These are phyloP conservation scores for Gliomastix tumulicola DNA, from an alignment of 2,329 filamentous ascomycete species.

Conservation along the genomic window DNA sequence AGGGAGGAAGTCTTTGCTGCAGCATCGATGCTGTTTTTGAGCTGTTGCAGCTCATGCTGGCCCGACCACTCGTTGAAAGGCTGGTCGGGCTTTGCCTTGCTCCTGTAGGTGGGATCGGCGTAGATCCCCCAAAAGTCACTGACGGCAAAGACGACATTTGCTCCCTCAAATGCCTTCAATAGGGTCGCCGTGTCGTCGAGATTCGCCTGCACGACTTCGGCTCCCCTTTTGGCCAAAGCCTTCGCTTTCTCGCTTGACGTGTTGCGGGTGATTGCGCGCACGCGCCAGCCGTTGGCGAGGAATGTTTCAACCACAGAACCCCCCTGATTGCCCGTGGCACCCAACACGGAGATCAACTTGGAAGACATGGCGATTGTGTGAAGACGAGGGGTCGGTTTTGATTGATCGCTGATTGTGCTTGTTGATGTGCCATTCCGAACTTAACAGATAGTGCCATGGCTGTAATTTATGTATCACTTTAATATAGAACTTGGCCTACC, in stretches of 20 bases:
- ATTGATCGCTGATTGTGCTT: too few relatives aligned
- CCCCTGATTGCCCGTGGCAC: constrained; percentile 6
- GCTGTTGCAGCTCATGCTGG: constrained; percentile 8
- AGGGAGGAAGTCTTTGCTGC: constrained; percentile 10
- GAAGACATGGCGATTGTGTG: not conserved
- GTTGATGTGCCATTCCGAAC: too few relatives aligned
- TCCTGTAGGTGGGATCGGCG: constrained; percentile 3
- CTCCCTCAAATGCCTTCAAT: constrained; percentile 5
- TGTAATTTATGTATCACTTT: too few relatives aligned
- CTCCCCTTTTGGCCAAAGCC: constrained; percentile 4
- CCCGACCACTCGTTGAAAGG: constrained; percentile 7
- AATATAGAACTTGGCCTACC: too few relatives aligned
- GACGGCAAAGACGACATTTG: constrained; percentile 8
- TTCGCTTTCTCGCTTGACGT: not conserved
- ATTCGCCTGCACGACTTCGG: constrained; percentile 8
- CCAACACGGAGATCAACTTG: not conserved
- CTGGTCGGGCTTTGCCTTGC: constrained; percentile 3
- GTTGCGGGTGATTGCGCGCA: constrained; percentile 9
- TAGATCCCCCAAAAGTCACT: constrained; percentile 6
- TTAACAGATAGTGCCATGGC: too few relatives aligned
- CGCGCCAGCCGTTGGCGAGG: constrained; percentile 5
- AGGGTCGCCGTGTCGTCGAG: constrained; percentile 4
- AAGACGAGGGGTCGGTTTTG: too few relatives aligned
- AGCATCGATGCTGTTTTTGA: constrained; percentile 9
- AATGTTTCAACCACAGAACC: constrained; percentile 8